Evolutionary conservation across 176 grass and related monocot genomes (phyloP).

Genomic region (Cenchrus fungigraminus): DNA sequence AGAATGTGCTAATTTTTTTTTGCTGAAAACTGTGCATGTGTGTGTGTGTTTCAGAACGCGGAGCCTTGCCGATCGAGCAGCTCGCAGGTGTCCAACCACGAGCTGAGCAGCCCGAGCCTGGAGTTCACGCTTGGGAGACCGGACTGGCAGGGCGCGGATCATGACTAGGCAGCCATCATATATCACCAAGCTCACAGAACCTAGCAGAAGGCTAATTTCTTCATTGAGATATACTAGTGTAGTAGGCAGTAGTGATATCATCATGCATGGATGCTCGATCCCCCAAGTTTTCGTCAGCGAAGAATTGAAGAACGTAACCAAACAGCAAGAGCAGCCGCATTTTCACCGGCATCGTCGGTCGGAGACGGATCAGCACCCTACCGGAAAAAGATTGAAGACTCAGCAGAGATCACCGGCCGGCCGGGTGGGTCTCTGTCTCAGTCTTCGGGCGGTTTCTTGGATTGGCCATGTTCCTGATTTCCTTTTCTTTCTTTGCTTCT

Average conservation of each 20-base stretch:
- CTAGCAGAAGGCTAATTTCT: slow-evolving; percentile 31
- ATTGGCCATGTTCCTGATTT: slow-evolving; percentile 37
- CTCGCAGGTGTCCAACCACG: slow-evolving; percentile 72
- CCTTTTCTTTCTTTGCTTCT: slow-evolving; percentile 46
- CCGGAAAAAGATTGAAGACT: neutral
- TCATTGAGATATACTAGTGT: slow-evolving; percentile 33
- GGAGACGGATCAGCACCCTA: neutral
- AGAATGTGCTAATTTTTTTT: neutral
- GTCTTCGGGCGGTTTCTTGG: slow-evolving; percentile 26
- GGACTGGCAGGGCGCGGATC: slow-evolving; percentile 69
- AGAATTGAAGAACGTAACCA: neutral
- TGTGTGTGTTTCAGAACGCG: slow-evolving; percentile 55
- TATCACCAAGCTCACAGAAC: slow-evolving; percentile 10
- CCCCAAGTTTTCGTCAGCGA: neutral
- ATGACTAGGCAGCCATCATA: slow-evolving; percentile 45
- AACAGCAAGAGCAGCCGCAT: neutral
- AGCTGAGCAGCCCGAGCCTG: slow-evolving; percentile 81
- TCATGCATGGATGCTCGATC: neutral
- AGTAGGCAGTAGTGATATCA: slow-evolving; percentile 20
- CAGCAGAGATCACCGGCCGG: too few species aligned
- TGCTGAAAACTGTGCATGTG: neutral
- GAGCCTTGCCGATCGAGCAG: slow-evolving; percentile 72
- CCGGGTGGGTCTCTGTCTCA: neutral
- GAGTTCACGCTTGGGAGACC: slow-evolving; percentile 94
- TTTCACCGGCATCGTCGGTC: neutral